Conservation (phyloP, 768 basidiomycete species). For the Kwoniella dendrophila region DNA sequence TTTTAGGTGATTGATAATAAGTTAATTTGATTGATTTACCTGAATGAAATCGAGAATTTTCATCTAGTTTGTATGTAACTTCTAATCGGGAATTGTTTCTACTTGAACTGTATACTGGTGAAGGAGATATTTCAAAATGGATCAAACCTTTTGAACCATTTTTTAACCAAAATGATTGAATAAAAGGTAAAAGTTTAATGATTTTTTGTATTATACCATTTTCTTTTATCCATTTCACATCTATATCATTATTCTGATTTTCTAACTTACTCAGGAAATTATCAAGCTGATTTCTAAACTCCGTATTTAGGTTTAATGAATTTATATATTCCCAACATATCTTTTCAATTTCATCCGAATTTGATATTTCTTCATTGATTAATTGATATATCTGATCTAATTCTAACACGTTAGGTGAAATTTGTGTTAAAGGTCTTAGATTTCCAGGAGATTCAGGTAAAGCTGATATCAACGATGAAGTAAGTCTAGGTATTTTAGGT, state of each 20-base stretch:
- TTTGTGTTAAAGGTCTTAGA: conserved; percentile 63
- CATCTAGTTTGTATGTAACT: conserved; percentile 19
- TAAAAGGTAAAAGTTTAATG: conserved; percentile 77
- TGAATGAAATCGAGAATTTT: conserved; percentile 1
- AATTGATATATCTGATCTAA: conserved; percentile 59
- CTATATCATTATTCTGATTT: conserved; percentile 58
- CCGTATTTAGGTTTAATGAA: conserved; percentile 66
- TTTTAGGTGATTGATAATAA: conserved; percentile 68
- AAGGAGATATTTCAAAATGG: conserved; percentile 25
- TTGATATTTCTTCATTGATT: conserved; percentile 54
- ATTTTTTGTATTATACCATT: conserved; percentile 79
- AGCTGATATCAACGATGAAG: conserved; percentile 61
- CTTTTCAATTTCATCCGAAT: conserved; percentile 58
- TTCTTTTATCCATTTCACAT: conserved; percentile 61
- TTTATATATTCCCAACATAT: conserved; percentile 71
- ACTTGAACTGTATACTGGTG: not conserved
- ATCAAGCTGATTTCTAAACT: conserved; percentile 69
- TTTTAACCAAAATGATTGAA: conserved; percentile 82
- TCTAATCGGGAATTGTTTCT: too few relatives aligned
- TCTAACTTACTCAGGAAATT: too few relatives aligned
- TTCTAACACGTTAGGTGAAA: conserved; percentile 85
- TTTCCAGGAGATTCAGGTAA: conserved; percentile 7
- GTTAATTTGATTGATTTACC: conserved; percentile 62
- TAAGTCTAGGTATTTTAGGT: conserved; percentile 71
- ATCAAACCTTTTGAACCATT: conserved; percentile 65